phyloP scores from a whole-genome alignment of 805 yeast genomes.

The Hanseniaspora singularis region DNA sequence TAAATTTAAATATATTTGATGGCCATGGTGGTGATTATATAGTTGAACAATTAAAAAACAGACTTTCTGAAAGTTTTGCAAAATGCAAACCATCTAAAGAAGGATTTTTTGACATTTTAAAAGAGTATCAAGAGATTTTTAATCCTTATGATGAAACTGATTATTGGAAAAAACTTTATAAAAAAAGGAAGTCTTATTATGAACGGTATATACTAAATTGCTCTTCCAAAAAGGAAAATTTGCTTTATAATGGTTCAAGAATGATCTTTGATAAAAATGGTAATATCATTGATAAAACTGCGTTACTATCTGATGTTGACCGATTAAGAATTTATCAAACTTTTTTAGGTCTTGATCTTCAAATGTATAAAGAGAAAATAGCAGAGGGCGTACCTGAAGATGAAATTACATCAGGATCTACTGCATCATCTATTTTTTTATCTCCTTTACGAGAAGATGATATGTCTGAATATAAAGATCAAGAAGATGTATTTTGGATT shows the following conservation, averaged over 20 bases:
- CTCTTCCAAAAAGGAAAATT: conserved; percentile 28
- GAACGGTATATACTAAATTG: conserved; percentile 28
- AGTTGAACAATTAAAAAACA: conserved; percentile 43
- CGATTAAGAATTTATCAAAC: conserved; percentile 25
- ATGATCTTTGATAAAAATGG: conserved; percentile 30
- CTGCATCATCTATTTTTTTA: conserved; percentile 54
- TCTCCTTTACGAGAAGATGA: conserved; percentile 23
- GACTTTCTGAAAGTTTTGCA: conserved; percentile 47
- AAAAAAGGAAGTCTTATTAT: conserved; percentile 32
- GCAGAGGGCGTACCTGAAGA: conserved; percentile 36
- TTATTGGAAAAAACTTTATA: conserved; percentile 74
- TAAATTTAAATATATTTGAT: conserved; percentile 71
- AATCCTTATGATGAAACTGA: conserved; percentile 40
- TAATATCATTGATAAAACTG: conserved; percentile 29
- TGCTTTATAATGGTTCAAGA: conserved; percentile 26
- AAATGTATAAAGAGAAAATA: conserved; percentile 22
- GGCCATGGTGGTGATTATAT: conserved; percentile 91
- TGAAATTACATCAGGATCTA: conserved; percentile 46
- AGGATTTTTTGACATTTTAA: conserved; percentile 36
- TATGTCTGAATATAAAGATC: conserved; percentile 10
- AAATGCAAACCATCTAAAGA: conserved; percentile 26
- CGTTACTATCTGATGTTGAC: conserved; percentile 26
- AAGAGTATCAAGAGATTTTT: conserved; percentile 33
- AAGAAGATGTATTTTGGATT: conserved; percentile 36
- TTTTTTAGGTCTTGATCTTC: conserved; percentile 26